Base-by-base conservation (phyloP, 768 basidiomycete species). In the Nidula microcarpa region DNA sequence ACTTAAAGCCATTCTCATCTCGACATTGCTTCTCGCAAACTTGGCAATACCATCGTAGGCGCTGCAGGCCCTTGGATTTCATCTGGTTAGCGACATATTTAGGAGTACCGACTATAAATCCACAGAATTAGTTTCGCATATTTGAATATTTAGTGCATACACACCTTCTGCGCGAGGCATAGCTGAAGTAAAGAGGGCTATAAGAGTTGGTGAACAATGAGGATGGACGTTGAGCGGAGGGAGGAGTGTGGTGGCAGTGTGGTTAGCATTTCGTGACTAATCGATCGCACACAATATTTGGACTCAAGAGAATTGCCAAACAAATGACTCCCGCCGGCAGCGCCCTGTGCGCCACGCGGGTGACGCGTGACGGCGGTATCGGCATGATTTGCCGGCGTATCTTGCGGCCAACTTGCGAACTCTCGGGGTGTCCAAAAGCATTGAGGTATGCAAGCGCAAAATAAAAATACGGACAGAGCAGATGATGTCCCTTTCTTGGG, bases 1-100 rank as follows among this genome's bases (percentile, higher is more conserved):
- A 95, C 72, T 97, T 97, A 83, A 98, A 99, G 14, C 95, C 97
- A 70, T 99, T 99, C 75, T 98, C 97, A 70, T 98, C 91, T 66
- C 95, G 79, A 69, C 96, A 98, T 71, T 98, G 96, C 68, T 99
- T 99, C 79, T 98, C 75, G 82, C 97, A 98, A 59, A 98, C 92
- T 78, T 99, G 96, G 65, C 96, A 98, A 73, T 91, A 99, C 96
- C 95, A 98, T 57, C 95, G 82, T 57, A 98, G 82, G 63, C 94
- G 85, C 70, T 97, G 96, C 47, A 96, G 77, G 61, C 94, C 96
- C 66, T 98, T 98, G 53, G 94, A 89, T 74, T 98, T 98, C 89
- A 96, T 95, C 71, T 92, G 89, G 70, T 98, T 98, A 17, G 92
- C 93, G 56, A 95, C 73, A 70, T 81, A 89, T 71, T 94, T 94